These are phyloP conservation scores for Venturiaceae sp. DNA, from an alignment of 2,329 filamentous ascomycete genomes.

Conservation along the genomic window DNA sequence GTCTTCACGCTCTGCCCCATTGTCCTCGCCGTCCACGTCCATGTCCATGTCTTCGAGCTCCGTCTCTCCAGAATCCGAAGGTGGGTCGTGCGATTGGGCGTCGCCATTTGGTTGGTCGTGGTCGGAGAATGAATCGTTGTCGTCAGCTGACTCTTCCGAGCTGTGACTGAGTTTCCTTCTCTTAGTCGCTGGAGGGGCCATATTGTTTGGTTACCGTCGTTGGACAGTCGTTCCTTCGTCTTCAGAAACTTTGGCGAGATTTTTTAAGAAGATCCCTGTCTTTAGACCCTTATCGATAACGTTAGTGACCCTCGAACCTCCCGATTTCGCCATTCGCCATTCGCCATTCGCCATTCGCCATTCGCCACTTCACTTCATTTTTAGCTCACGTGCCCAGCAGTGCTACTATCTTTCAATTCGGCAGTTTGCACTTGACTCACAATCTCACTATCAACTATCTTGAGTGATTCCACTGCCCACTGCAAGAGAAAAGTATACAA, in stretches of 20 bases:
- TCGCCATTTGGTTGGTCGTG: neutral
- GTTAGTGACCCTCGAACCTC: no score
- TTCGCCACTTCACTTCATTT: no score
- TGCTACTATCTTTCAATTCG: no score
- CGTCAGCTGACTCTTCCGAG: conserved; percentile 17
- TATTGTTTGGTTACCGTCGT: conserved; percentile 15
- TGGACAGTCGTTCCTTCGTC: no score
- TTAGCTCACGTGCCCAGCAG: neutral
- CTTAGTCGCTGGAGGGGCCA: conserved; percentile 30
- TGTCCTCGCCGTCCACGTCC: conserved; percentile 10
- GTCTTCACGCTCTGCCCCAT: conserved; percentile 11
- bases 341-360: no score
- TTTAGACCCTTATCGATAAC: no score
- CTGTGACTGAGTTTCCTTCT: conserved; percentile 37
- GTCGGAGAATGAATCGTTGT: neutral
- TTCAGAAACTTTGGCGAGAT: no score
- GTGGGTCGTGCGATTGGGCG: neutral
- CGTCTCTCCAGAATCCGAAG: conserved; percentile 2
- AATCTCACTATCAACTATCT: neutral
- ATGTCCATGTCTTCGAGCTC: conserved; percentile 12
- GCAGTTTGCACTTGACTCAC: neutral
- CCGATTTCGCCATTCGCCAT: no score
- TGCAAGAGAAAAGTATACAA: neutral
- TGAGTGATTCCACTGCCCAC: no score
- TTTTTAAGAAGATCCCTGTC: no score